These are phyloP conservation scores for Lentinula boryana DNA, from an alignment of 768 basidiomycete species.

Conservation along the genomic window DNA sequence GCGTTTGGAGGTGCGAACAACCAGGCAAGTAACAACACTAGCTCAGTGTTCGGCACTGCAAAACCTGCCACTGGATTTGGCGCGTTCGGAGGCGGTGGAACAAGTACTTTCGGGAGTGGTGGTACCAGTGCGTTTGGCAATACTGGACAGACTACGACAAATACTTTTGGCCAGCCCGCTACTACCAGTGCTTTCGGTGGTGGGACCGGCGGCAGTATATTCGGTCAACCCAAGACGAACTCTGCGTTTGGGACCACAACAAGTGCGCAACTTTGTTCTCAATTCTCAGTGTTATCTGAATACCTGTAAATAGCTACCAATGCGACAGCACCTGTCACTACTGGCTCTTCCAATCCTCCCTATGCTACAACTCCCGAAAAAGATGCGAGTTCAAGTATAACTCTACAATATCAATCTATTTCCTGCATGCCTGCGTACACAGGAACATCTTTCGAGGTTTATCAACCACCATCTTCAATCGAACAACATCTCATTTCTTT, in stretches of 20 bases:
- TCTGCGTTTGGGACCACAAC: slow-evolving; percentile 3
- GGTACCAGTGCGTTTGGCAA: slow-evolving; percentile 12
- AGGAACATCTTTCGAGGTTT: slow-evolving; percentile 72
- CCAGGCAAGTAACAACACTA: slow-evolving; percentile 5
- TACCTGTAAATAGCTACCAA: slow-evolving; percentile 29
- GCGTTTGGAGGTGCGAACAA: slow-evolving; percentile 30
- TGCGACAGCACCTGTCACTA: slow-evolving; percentile 45
- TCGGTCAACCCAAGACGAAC: slow-evolving; percentile 20
- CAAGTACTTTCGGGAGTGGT: slow-evolving; percentile 11
- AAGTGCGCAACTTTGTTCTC: not conserved
- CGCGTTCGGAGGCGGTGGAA: slow-evolving; percentile 24
- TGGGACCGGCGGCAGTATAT: slow-evolving; percentile 23
- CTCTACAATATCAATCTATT: slow-evolving; percentile 76
- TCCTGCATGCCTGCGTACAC: slow-evolving; percentile 74
- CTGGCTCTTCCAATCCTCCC: slow-evolving; percentile 63
- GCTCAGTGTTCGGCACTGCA: slow-evolving; percentile 29
- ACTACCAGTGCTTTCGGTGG: slow-evolving; percentile 4
- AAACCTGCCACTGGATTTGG: slow-evolving; percentile 30
- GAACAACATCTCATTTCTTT: slow-evolving; percentile 7
- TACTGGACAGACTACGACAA: slow-evolving; percentile 2
- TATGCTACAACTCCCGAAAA: slow-evolving; percentile 62
- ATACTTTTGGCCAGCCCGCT: slow-evolving; percentile 3
- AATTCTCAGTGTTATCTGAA: not conserved
- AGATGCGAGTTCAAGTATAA: slow-evolving; percentile 42
- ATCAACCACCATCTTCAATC: slow-evolving; percentile 16